phyloP scores from a whole-genome alignment of 2,329 filamentous ascomycete species.

The Botrytis galanthina region DNA sequence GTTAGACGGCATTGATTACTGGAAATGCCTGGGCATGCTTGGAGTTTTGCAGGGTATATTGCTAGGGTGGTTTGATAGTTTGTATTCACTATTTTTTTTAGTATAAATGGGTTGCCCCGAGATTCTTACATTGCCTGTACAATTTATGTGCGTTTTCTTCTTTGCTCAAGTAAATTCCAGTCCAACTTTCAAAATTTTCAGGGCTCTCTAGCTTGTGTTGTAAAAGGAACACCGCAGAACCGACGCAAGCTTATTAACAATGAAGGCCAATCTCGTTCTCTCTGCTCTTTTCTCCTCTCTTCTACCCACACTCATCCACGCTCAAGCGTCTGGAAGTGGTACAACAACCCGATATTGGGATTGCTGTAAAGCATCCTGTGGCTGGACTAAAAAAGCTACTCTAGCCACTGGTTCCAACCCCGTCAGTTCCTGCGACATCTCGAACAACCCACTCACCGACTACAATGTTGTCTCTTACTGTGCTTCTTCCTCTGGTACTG shows the following conservation, averaged over 20 bases:
- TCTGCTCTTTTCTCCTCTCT: conserved; percentile 24
- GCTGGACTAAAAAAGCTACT: conserved; percentile 57
- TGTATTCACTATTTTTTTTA: neutral
- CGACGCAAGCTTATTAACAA: neutral
- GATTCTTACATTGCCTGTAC: neutral
- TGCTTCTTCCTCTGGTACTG: conserved; percentile 47
- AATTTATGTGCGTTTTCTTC: neutral
- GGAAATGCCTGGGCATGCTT: neutral
- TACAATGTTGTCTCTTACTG: conserved; percentile 52
- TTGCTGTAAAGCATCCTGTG: conserved; percentile 70
- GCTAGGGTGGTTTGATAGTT: neutral
- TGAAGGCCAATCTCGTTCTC: neutral
- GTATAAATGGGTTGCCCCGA: neutral
- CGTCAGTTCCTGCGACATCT: conserved; percentile 39
- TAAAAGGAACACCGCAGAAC: neutral
- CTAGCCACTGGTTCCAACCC: conserved; percentile 39
- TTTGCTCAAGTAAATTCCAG: neutral
- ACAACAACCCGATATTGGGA: conserved; percentile 55
- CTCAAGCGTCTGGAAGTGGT: conserved; percentile 30
- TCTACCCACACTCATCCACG: conserved; percentile 26
- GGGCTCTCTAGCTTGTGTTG: neutral
- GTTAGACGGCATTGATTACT: neutral
- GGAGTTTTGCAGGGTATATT: neutral
- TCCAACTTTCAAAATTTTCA: neutral
- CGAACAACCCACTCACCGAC: conserved; percentile 54